These are phyloP conservation scores for Ogataea wickerhamii DNA, from an alignment of 805 yeast species.

Conservation along the genomic window DNA sequence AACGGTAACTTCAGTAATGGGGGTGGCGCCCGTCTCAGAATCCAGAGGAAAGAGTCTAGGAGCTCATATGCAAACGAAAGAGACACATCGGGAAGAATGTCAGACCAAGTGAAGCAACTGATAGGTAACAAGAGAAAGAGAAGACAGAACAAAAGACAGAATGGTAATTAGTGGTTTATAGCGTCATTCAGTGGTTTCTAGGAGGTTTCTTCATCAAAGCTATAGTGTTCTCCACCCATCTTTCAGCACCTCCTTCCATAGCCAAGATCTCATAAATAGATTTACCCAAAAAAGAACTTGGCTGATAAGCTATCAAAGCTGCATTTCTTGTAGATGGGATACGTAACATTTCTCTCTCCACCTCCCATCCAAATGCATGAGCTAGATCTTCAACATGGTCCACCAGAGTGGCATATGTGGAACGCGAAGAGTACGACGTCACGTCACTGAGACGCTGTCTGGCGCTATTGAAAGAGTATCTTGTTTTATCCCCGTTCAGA, in stretches of 20 bases:
- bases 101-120: constrained; percentile 56
- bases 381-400: constrained; percentile 79
- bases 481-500: constrained; percentile 66
- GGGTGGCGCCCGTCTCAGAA: too few relatives aligned
- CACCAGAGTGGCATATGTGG: constrained; percentile 82
- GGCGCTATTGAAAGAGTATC: constrained; percentile 51
- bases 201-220: constrained; percentile 67
- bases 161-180: neutral
- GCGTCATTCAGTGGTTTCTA: constrained; percentile 48
- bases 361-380: constrained; percentile 71
- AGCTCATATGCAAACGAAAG: too few relatives aligned
- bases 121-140: constrained; percentile 70
- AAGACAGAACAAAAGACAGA: constrained; percentile 39
- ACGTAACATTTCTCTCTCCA: constrained; percentile 80
- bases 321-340: constrained; percentile 94
- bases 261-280: constrained; percentile 58
- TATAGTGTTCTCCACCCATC: constrained; percentile 84
- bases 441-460: constrained; percentile 15
- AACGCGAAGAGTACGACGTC: constrained; percentile 37
- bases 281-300: constrained; percentile 25
- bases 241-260: constrained; percentile 84
- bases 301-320: constrained; percentile 69
- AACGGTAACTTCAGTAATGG: neutral
- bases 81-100: too few relatives aligned
- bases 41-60: too few relatives aligned